Conservation (phyloP, 2,329 filamentous ascomycete genomes). For the Neocatenulostroma microsporum region DNA sequence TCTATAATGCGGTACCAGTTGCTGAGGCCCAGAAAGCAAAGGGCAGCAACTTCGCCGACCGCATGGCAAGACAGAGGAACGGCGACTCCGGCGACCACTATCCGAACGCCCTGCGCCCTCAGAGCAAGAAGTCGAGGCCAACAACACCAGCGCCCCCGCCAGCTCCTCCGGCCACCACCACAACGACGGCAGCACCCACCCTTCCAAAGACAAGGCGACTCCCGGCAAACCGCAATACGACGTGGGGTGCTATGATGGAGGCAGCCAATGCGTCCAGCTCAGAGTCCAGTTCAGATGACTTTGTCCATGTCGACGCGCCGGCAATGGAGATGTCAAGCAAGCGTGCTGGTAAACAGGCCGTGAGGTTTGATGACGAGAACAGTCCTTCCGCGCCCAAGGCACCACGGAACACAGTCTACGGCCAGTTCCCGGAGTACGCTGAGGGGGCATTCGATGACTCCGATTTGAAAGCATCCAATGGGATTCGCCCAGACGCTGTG, state of each 20-base stretch:
- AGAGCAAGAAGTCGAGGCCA: not conserved
- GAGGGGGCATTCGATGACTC: not conserved
- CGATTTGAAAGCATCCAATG: not conserved
- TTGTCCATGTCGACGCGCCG: too few relatives aligned
- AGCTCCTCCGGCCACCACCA: too few relatives aligned
- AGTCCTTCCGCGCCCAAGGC: too few relatives aligned
- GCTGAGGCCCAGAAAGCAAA: too few relatives aligned
- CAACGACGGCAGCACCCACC: not conserved
- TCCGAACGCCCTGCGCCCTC: not conserved
- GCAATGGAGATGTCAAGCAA: too few relatives aligned
- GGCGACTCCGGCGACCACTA: not conserved
- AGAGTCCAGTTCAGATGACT: not conserved
- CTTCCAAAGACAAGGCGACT: conserved; percentile 2
- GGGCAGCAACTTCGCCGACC: not conserved
- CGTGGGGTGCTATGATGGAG: conserved; percentile 1
- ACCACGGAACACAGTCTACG: too few relatives aligned
- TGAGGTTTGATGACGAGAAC: too few relatives aligned
- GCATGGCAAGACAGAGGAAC: not conserved
- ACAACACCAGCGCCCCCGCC: not conserved
- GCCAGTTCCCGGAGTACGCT: not conserved
- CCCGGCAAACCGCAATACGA: conserved; percentile 2
- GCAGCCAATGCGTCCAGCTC: not conserved
- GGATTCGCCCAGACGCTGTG: not conserved
- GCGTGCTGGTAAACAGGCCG: too few relatives aligned
- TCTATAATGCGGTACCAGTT: too few relatives aligned